These are phyloP conservation scores for Phialophora tarda DNA, from an alignment of 2,329 filamentous ascomycete genomes.

Conservation along the genomic window DNA sequence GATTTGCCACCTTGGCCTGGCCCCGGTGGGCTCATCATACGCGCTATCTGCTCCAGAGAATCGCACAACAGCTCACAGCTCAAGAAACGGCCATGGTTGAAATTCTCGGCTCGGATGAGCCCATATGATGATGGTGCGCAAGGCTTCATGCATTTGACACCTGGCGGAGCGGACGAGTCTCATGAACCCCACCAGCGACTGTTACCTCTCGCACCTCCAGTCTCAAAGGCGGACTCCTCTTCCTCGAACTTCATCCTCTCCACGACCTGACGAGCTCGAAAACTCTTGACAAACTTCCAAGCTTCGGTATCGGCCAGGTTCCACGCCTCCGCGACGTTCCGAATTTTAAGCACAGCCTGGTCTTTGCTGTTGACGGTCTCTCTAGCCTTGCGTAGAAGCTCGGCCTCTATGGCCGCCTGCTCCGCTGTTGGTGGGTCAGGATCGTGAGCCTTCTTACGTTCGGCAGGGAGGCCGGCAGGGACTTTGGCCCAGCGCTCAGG, in stretches of 20 bases:
- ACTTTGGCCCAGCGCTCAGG: conserved; percentile 60
- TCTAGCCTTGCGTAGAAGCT: conserved; percentile 57
- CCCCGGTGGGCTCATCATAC: not conserved
- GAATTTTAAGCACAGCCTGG: conserved; percentile 48
- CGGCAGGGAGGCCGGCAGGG: conserved; percentile 47
- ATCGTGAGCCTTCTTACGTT: conserved; percentile 46
- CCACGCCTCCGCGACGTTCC: conserved; percentile 57
- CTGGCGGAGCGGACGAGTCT: not conserved
- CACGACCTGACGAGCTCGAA: conserved; percentile 60
- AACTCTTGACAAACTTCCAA: conserved; percentile 68
- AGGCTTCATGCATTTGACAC: not conserved
- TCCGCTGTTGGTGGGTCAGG: conserved; percentile 47
- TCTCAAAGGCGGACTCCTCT: conserved; percentile 52
- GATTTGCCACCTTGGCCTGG: not conserved
- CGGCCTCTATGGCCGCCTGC: conserved; percentile 52
- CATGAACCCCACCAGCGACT: conserved; percentile 33
- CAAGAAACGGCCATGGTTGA: not conserved
- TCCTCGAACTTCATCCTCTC: conserved; percentile 66
- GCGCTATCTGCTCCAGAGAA: not conserved
- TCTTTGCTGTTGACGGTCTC: conserved; percentile 51
- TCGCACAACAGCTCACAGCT: not conserved
- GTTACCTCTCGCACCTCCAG: conserved; percentile 28
- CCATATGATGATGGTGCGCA: not conserved
- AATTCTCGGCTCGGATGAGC: not conserved
- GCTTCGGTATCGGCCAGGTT: conserved; percentile 68